Evolutionary conservation across 768 basidiomycete genomes (phyloP), one percentile per base, ranked within the genome.

Genomic region (Tylopilus cervinicoccineus): DNA sequence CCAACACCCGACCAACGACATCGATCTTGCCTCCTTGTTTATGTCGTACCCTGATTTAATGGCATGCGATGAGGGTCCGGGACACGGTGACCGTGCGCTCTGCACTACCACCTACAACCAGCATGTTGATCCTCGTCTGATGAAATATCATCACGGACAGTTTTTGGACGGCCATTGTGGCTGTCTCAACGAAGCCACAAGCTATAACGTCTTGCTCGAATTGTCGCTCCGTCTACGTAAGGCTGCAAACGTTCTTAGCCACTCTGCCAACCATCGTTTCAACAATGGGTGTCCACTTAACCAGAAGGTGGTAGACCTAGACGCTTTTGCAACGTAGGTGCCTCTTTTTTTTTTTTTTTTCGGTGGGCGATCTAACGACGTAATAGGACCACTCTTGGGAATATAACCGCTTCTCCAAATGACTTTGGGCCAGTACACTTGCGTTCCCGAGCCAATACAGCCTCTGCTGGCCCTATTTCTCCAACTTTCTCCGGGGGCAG

Each of bases 151-250:
- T 28, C 42, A 51, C 6, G 44, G 51, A 5, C 53, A 45, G 6
- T 34, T 44, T 44, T 33, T 54, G 28, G 72, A 54, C 13, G 69
- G 68, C 14, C 76, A 80, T 43, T 85, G 83, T 52, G 78, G 75
- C 5, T 86, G 83, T 57, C 68, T 84, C 23, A 70, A 74, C 45
- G 83, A 84, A 50, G 56, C 72, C 9, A 56, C 70, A 17, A 76
- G 68, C 55, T 84, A 86, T 57, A 77, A 69, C 46, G 75, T 74
- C n/a, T 69, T 83, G 19, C 72, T 85, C 11, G 83, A 86, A 55
- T 68, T 86, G n/a, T 84, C 82, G 2, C 66, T 84, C 26, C 72
- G 80, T 43, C 72, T 86, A 19, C 74, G 82, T 20, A 80, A 75
- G 55, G 81, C 80, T 11, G 75, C 78, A n/a, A 73, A 80, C 44